These are phyloP conservation scores for Exsudoporus frostii DNA, from an alignment of 768 basidiomycete species.

Conservation along the genomic window DNA sequence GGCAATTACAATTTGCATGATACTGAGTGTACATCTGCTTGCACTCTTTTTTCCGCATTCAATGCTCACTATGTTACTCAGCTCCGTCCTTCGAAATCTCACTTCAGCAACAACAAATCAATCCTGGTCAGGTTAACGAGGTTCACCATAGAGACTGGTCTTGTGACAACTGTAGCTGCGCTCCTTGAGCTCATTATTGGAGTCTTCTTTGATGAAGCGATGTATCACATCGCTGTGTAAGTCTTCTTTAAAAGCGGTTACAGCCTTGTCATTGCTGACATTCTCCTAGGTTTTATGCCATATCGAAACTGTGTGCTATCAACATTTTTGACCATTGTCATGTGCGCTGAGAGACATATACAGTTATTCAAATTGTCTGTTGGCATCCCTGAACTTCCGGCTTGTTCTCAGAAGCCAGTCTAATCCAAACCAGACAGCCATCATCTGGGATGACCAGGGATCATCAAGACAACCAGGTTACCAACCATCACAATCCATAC, in stretches of 20 bases:
- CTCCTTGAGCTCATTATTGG: constrained; percentile 11
- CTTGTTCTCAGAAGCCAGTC: neutral
- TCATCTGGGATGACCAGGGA: neutral
- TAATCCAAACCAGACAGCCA: neutral
- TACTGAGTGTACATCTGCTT: neutral
- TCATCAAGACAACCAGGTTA: neutral
- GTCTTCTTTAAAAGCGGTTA: neutral
- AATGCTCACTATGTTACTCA: neutral
- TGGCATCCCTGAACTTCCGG: constrained; percentile 9
- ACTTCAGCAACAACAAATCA: neutral
- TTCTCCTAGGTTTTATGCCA: neutral
- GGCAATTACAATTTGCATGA: constrained; percentile 12
- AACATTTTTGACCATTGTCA: neutral
- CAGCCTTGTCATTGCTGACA: neutral
- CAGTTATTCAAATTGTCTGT: constrained; percentile 14
- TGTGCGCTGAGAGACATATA: neutral
- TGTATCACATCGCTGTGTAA: constrained; percentile 11
- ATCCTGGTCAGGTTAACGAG: constrained; percentile 3
- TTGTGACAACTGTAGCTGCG: constrained; percentile 10
- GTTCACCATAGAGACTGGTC: constrained; percentile 13
- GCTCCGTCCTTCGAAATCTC: constrained; percentile 3
- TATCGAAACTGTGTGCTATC: constrained; percentile 6
- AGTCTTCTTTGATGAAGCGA: neutral
- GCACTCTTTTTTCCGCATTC: neutral
- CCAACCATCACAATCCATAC: neutral